Base-by-base conservation (phyloP, 2,329 filamentous ascomycete species). In the Colletotrichum aenigma region DNA sequence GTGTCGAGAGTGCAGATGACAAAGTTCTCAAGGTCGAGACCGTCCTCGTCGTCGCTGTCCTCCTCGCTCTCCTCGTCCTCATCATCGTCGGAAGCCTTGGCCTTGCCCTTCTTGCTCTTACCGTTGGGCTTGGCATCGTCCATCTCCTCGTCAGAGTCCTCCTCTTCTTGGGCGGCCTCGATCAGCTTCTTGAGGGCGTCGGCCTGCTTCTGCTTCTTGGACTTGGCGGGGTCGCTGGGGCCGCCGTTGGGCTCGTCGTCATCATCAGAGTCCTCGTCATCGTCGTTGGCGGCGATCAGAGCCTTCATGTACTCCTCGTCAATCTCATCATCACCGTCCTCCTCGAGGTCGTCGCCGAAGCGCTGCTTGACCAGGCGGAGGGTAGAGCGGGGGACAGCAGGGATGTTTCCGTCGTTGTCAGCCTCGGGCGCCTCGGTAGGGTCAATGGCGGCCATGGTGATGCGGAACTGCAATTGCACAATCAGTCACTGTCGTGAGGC, bases 381-480 rank as follows among this genome's bases (percentile, higher is more conserved):
- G 67, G 97, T 99, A 70, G 97, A 94, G 80, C 96, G 94, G 80
- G 93, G 91, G 77, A 92, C 86, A 74, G 87, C 85, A 80, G 91
- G 91, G 76, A 91, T 86, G 81, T 93, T 92, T 80, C 89, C 90
- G 68, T 91, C 90, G 74, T 89, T 89, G 79, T 93, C 92, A 75
- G 89, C 89, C 84, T 95, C 91, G 43, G 93, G 90, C 80, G 92
- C 89, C 81, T 94, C 94, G 82, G 92, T 95, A 74, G 97, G 97
- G 84, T 99, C 96, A 84, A 99, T 94, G 79, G 97, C 97, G 82
- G 97, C 97, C 97, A 99, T 99, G 82, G 96, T 98, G 83, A 99
- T 95, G 85, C 95, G 95, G 88, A 98, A 97, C 96, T 98, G 82
- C 32, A 55, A 70, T 38, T 65, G 65, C 67, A 62, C n/a, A 78